These are phyloP conservation scores for Lachnellula cervina DNA, from an alignment of 2,329 filamentous ascomycete species.

Conservation along the genomic window DNA sequence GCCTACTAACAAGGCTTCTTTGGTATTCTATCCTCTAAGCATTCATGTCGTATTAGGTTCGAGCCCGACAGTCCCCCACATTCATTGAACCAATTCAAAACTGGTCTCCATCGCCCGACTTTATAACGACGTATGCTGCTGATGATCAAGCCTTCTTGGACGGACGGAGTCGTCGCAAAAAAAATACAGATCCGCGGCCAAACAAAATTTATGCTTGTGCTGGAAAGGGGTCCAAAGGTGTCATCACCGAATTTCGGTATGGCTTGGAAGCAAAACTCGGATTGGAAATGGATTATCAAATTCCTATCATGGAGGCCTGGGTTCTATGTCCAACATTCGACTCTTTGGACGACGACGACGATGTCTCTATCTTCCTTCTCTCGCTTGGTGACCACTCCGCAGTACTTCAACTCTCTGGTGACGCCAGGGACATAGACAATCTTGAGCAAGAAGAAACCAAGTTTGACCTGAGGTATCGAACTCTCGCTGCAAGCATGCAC, in stretches of 20 bases:
- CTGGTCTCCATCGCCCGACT: constrained; percentile 44
- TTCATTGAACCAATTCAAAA: constrained; percentile 59
- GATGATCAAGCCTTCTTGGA: constrained; percentile 17
- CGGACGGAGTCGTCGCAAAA: background rate
- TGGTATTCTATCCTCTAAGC: background rate
- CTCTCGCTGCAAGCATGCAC: constrained; percentile 42
- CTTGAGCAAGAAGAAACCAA: constrained; percentile 37
- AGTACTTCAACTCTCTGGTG: constrained; percentile 42
- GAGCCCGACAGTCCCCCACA: constrained; percentile 48
- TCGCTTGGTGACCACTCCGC: constrained; percentile 27
- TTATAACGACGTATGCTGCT: constrained; percentile 40
- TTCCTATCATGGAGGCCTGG: constrained; percentile 50
- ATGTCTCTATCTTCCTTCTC: constrained; percentile 24
- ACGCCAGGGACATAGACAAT: constrained; percentile 44
- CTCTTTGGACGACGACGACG: constrained; percentile 8
- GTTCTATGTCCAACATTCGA: constrained; percentile 35
- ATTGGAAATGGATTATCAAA: constrained; percentile 47
- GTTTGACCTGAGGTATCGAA: constrained; percentile 51
- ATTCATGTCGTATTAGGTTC: constrained; percentile 37
- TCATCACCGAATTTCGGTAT: constrained; percentile 63
- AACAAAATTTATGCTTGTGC: constrained; percentile 64
- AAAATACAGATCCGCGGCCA: constrained; percentile 30
- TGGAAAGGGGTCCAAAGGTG: constrained; percentile 57
- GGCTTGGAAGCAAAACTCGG: constrained; percentile 66
- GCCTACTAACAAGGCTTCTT: background rate